Conservation (phyloP, 768 basidiomycete species). For the Suillus discolor region DNA sequence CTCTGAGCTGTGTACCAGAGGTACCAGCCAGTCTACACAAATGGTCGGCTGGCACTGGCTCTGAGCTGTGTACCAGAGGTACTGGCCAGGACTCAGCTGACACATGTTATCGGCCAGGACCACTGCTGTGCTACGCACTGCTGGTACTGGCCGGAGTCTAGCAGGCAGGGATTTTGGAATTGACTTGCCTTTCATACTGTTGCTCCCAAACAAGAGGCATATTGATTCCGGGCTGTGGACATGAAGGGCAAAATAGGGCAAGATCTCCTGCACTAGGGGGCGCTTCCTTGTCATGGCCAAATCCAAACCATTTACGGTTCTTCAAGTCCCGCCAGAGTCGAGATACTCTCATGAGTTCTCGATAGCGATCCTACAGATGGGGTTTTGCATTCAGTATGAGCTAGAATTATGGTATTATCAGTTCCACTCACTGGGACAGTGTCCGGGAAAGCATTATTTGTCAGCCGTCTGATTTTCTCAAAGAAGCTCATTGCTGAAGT, state of each 20-base stretch:
- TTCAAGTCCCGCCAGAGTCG: conserved; percentile 9
- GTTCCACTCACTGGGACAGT: neutral
- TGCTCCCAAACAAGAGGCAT: conserved; percentile 23
- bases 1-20: too few species aligned
- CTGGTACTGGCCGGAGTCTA: too few species aligned
- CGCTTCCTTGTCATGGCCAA: conserved; percentile 13
- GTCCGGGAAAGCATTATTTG: conserved; percentile 5
- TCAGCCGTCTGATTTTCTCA: conserved; percentile 8
- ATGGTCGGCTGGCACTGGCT: too few species aligned
- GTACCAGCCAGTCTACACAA: too few species aligned
- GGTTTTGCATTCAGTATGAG: too few species aligned
- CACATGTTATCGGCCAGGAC: too few species aligned
- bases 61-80: too few species aligned
- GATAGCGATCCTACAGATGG: conserved; percentile 14
- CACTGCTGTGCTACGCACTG: too few species aligned
- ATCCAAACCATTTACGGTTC: conserved; percentile 10
- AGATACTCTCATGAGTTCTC: conserved; percentile 14
- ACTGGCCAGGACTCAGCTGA: too few species aligned
- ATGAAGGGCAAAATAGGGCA: conserved; percentile 30
- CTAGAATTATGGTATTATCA: too few species aligned
- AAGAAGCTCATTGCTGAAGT: conserved; percentile 16
- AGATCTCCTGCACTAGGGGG: conserved; percentile 9
- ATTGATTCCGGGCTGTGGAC: conserved; percentile 28
- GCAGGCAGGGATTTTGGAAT: neutral
- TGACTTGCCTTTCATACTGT: conserved; percentile 8